Percentiles rank a stretch among this genome's conserved stretches.
Conservation (phyloP, 2,329 filamentous ascomycete genomes). For the Colletotrichum shisoi region DNA sequence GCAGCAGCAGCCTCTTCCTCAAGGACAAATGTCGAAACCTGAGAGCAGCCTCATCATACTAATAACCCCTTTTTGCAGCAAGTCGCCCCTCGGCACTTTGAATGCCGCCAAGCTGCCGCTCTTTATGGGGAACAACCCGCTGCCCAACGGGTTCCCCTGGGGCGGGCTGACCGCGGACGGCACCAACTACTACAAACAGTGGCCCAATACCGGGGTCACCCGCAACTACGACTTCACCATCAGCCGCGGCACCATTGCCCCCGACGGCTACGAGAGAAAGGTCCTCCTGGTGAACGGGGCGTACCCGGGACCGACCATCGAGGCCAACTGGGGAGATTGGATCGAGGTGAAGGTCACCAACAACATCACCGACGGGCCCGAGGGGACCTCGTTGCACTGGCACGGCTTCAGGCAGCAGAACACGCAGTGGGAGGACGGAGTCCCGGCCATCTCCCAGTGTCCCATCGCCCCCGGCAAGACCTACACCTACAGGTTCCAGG, state of each 20-base stretch:
- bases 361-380: slow-evolving; percentile 62
- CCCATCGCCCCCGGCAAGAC: slow-evolving; percentile 69
- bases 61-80: slow-evolving; percentile 42
- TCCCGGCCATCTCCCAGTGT: slow-evolving; percentile 66
- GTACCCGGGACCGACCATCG: slow-evolving; percentile 72
- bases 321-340: slow-evolving; percentile 69
- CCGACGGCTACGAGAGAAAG: slow-evolving; percentile 63
- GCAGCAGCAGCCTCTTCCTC: neutral
- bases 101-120: slow-evolving; percentile 50
- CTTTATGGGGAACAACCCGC: slow-evolving; percentile 59
- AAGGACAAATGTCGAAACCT: no score
- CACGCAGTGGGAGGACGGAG: slow-evolving; percentile 63
- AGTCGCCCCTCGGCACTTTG: slow-evolving; percentile 54
- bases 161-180: slow-evolving; percentile 52
- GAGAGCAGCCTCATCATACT: neutral
- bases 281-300: slow-evolving; percentile 70
- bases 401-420: slow-evolving; percentile 61
- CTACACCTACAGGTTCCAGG: slow-evolving; percentile 61
- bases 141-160: slow-evolving; percentile 62
- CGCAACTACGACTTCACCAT: slow-evolving; percentile 64
- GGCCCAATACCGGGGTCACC: slow-evolving; percentile 63
- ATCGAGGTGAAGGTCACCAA: slow-evolving; percentile 75
- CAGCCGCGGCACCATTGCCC: slow-evolving; percentile 58
- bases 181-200: slow-evolving; percentile 60
- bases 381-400: slow-evolving; percentile 61